Base-by-base conservation (phyloP, 345 rosid species). In the Eutrema yunnanense region DNA sequence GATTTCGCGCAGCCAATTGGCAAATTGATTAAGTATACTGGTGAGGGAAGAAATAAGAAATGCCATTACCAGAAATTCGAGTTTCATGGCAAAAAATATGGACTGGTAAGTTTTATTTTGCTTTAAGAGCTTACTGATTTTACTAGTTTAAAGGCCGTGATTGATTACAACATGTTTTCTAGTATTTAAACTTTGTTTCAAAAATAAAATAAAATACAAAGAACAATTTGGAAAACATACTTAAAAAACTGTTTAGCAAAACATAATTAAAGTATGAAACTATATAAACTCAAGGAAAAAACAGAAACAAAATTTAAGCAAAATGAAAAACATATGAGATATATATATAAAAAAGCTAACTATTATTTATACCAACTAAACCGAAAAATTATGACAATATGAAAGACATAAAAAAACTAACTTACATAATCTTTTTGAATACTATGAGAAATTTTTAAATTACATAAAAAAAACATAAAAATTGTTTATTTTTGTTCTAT, bases 71-170 rank as follows among this genome's bases (percentile, higher is more conserved):
- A 42, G 36, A 12, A 8, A 22, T 72, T 72, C 4, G 16, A 62
- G 38, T 42, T 62, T 42, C 38, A n/a, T 32, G 62, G 54, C 36
- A 9, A 1, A 12, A 22, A 11, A 13, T 71, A 71, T 51, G 36
- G n/a, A 50, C 42, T 41, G 62, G 69, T 71, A 27, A 32, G 69
- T 71, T 49, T 51, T 71, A 6, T 36, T 59, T 47, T 58, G 12
- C 10, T 26, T 63, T 69, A 19, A 6, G 13, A 22, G 4, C 26
- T 62, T 29, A 9, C 9, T 32, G 13, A 22, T 6, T 50, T 62
- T 29, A 9, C 9, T 32, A 5, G 9, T 14, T 46, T 29, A 22
- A 40, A 0, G 5, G 3, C 0, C 3, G 12, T 32, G 11, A 32
- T 0, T 1, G 8, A 22, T 49, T 22, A 49, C 7, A 22, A 22